Conservation (phyloP, 108 stramenopile species). For the Craspedostauros australis region DNA sequence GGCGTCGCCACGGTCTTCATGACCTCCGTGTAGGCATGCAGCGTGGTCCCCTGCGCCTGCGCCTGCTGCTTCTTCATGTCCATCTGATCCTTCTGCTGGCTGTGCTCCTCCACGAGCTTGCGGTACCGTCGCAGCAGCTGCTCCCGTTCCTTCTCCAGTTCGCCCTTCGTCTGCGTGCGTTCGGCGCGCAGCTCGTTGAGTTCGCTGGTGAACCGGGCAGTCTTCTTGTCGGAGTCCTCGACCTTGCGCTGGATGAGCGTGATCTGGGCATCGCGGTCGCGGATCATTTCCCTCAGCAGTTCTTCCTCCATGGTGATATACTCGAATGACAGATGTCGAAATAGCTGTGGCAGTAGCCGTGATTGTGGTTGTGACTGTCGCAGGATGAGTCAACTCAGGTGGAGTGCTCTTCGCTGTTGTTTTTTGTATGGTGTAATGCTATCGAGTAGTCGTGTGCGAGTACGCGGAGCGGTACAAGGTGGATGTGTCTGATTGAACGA, state of each 20-base stretch:
- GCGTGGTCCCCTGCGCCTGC: conserved; percentile 1
- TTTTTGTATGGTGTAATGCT: too few species aligned
- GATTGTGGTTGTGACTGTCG: too few species aligned
- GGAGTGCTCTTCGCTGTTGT: too few species aligned
- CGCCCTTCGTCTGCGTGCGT: conserved; percentile 5
- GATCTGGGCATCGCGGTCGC: conserved; percentile 43
- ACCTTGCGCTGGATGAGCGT: conserved; percentile 25
- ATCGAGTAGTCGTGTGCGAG: too few species aligned
- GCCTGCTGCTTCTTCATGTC: conserved; percentile 25
- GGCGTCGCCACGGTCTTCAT: conserved; percentile 15
- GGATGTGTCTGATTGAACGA: too few species aligned
- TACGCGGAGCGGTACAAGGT: too few species aligned
- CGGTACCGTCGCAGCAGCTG: conserved; percentile 1
- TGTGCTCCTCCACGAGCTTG: conserved; percentile 6
- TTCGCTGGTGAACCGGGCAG: conserved; percentile 5
- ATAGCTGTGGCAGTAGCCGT: too few species aligned
- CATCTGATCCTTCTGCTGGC: conserved; percentile 14
- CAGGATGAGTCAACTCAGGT: too few species aligned
- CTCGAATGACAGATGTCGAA: too few species aligned
- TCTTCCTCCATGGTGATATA: conserved; percentile 45
- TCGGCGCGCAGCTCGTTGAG: conserved; percentile 8
- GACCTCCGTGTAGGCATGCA: conserved; percentile 31
- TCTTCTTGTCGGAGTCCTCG: conserved; percentile 18
- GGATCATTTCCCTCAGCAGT: conserved; percentile 48
- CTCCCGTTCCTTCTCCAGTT: conserved; percentile 14